A percentile compares a stretch with the other conserved stretches of the same genome.
Evolutionary conservation across 768 basidiomycete species (phyloP).

Genomic region (Lentinus tigrinus): DNA sequence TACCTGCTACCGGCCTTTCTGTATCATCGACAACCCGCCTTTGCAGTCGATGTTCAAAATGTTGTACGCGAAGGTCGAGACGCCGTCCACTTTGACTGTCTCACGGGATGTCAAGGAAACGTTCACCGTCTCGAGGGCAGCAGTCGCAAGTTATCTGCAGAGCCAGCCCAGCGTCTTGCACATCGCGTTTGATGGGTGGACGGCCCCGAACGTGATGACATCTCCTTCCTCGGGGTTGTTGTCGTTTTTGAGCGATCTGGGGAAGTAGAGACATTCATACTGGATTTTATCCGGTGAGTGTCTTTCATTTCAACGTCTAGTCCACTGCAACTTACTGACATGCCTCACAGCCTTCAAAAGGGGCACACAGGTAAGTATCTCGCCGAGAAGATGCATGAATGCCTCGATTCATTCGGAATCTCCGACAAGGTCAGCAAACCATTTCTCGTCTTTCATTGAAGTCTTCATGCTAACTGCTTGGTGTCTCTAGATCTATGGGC

Average conservation of each 20-base stretch:
- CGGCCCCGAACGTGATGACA: background rate
- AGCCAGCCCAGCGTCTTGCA: background rate
- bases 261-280: no score
- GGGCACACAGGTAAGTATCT: constrained; percentile 2
- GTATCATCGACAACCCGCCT: constrained; percentile 5
- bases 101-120: no score
- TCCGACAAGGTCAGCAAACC: background rate
- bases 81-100: background rate
- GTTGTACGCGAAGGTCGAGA: constrained; percentile 2
- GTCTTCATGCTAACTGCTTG: no score
- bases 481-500: background rate
- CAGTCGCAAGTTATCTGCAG: no score
- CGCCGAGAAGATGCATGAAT: background rate
- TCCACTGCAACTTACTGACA: no score
- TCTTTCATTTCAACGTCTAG: no score
- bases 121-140: no score
- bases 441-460: no score
- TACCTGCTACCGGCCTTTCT: constrained; percentile 1
- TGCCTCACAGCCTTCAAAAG: background rate
- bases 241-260: no score
- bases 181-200: background rate
- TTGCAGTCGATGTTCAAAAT: background rate
- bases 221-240: no score
- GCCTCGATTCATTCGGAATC: background rate
- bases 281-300: no score